Percentiles rank a stretch among this genome's conserved stretches.
These are phyloP conservation scores for Penicillium verrucosum DNA, from an alignment of 2,329 filamentous ascomycete species.

Conservation along the genomic window DNA sequence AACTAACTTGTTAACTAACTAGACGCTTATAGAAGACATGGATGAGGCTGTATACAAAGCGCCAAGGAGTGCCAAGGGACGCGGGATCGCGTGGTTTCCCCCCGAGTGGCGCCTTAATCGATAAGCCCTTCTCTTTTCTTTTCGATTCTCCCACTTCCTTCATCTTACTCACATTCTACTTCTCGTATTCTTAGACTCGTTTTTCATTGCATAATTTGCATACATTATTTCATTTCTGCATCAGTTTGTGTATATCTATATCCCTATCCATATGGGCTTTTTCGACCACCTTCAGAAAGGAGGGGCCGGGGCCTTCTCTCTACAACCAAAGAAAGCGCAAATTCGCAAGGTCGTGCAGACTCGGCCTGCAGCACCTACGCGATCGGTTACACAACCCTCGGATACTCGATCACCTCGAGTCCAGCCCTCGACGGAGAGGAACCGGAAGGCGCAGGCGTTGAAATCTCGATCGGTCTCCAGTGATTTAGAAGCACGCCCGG, in stretches of 20 bases:
- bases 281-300: conserved; percentile 47
- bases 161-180: conserved; percentile 1
- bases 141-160: not conserved
- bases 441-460: conserved; percentile 23
- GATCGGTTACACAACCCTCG: conserved; percentile 27
- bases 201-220: conserved; percentile 5
- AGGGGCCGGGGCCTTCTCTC: conserved; percentile 39
- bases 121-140: conserved; percentile 10
- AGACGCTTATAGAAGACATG: not conserved
- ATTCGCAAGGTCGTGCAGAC: conserved; percentile 43
- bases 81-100: conserved; percentile 15
- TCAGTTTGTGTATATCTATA: conserved; percentile 16
- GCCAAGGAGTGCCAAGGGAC: conserved; percentile 2
- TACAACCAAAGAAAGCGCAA: conserved; percentile 42
- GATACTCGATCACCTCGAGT: conserved; percentile 19
- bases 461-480: conserved; percentile 31
- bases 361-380: conserved; percentile 30
- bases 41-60: not conserved
- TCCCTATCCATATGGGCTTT: conserved; percentile 38
- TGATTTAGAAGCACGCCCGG: conserved; percentile 27
- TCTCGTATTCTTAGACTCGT: not conserved
- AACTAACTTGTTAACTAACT: too few species aligned
- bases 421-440: conserved; percentile 20
- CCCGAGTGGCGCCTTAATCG: conserved; percentile 23
- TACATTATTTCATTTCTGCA: conserved; percentile 10